Base-by-base conservation (phyloP, 108 stramenopile genomes). In the Pseudonitzschia pungens region DNA sequence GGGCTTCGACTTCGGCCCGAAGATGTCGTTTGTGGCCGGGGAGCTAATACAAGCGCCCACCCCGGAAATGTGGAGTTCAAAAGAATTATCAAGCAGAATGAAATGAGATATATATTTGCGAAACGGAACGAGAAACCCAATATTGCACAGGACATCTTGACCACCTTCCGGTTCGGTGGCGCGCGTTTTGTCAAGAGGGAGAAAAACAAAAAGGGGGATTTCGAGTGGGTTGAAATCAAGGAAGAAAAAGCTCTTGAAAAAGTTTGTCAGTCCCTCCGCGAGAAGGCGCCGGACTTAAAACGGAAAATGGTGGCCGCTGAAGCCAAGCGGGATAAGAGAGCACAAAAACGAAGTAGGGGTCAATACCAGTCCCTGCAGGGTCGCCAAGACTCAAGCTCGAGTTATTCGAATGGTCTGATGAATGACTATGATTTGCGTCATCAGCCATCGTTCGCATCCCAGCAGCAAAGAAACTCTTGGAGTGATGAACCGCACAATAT, bases 21-120 rank as follows among this genome's bases (percentile, higher is more conserved):
- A 9, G 84, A 87, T 54, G 77, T 84, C 44, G 74, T 92, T 40
- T 87, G 87, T 56, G 91, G 91, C 43, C 81, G 91, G 29, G 91
- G 91, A 16, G 87, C 86, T 27, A 83, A 81, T 29, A 85, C 85
- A 8, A 86, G 84, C 73, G 83, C 79, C 54, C 89, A 89, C 65
- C 73, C 86, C 8, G 91, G 91, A 0, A 92, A 92, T 71, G 76
- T 85, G 68, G 64, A 57, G 15, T 92, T 85, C 69, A 83, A 87
- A 28, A 63, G 79, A 12, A 64, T 92, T 0, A 84, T 92, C 44
- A 79, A 81, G 50, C 52, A 84, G 53, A 72, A 85, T 16, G 85
- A 88, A 62, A 50, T 79, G 28, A 44, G 71, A 48, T 84, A 84
- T 55, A 21, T 84, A 7, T 72, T 68, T 31, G 51, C 75, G 42